phyloP scores from a whole-genome alignment of 805 yeast species.

The Candida sithepensis region DNA sequence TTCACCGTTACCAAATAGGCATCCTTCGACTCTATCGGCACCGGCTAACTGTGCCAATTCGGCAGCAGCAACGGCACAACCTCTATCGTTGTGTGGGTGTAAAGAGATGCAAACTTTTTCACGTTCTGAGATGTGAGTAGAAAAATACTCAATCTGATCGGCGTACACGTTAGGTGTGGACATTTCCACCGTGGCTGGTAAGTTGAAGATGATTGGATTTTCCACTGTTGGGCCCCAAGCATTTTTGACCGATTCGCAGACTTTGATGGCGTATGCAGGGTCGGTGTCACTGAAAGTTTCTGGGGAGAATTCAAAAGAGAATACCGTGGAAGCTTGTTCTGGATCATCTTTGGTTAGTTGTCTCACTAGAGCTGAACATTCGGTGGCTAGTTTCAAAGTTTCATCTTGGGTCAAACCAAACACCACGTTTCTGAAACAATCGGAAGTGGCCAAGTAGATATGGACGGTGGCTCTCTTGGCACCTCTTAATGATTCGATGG shows the following conservation, averaged over 20 bases:
- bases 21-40: constrained; percentile 86
- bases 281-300: constrained; percentile 75
- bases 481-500: constrained; percentile 69
- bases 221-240: constrained; percentile 71
- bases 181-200: constrained; percentile 85
- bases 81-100: constrained; percentile 83
- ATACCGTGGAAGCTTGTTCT: constrained; percentile 45
- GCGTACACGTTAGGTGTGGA: constrained; percentile 79
- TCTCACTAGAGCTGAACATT: constrained; percentile 59
- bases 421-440: constrained; percentile 67
- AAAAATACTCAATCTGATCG: constrained; percentile 76
- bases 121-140: constrained; percentile 57
- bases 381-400: constrained; percentile 57
- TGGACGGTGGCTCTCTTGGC: constrained; percentile 76
- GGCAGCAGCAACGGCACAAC: constrained; percentile 87
- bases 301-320: constrained; percentile 79
- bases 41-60: constrained; percentile 81
- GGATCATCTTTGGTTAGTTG: constrained; percentile 69
- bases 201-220: constrained; percentile 70
- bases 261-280: constrained; percentile 55
- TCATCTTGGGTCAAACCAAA: constrained; percentile 61
- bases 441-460: constrained; percentile 73
- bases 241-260: constrained; percentile 70
- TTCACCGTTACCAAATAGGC: constrained; percentile 83
- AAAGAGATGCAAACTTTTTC: constrained; percentile 71